Evolutionary conservation across 176 grass and related monocot genomes (phyloP).

Genomic region (Neostapfia colusana): DNA sequence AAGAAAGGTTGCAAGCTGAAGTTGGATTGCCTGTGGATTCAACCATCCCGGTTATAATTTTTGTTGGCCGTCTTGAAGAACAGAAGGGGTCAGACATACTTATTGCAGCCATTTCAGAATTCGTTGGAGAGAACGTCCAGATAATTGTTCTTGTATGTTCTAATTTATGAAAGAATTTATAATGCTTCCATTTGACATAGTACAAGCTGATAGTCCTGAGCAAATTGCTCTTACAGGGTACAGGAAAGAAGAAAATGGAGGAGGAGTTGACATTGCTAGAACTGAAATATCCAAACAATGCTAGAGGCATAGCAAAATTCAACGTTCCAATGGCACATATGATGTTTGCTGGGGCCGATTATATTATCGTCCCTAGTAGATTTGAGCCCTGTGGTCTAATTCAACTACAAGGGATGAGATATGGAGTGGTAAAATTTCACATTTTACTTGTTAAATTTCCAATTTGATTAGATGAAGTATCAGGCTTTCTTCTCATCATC

Average conservation of each 20-base stretch:
- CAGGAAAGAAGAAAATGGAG: slow-evolving; percentile 94
- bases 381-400: slow-evolving; percentile 78
- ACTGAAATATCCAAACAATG: slow-evolving; percentile 54
- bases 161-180: slow-evolving; percentile 10
- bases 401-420: slow-evolving; percentile 74
- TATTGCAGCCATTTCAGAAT: slow-evolving; percentile 74
- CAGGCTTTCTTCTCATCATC: background rate
- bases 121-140: slow-evolving; percentile 79
- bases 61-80: slow-evolving; percentile 90
- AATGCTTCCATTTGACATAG: background rate
- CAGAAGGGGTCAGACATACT: slow-evolving; percentile 97
- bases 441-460: background rate
- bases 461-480: background rate
- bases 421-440: slow-evolving; percentile 51
- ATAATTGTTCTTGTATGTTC: slow-evolving; percentile 78
- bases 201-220: slow-evolving; percentile 1
- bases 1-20: slow-evolving; percentile 88
- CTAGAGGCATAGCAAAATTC: slow-evolving; percentile 63
- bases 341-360: slow-evolving; percentile 71
- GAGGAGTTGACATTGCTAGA: slow-evolving; percentile 49
- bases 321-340: slow-evolving; percentile 61
- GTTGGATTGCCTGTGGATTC: slow-evolving; percentile 74
- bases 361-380: slow-evolving; percentile 64
- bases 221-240: slow-evolving; percentile 57
- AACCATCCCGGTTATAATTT: slow-evolving; percentile 65